Conservation (phyloP, 371 early-diverging fungal species). For the Actinomucor elegans region DNA sequence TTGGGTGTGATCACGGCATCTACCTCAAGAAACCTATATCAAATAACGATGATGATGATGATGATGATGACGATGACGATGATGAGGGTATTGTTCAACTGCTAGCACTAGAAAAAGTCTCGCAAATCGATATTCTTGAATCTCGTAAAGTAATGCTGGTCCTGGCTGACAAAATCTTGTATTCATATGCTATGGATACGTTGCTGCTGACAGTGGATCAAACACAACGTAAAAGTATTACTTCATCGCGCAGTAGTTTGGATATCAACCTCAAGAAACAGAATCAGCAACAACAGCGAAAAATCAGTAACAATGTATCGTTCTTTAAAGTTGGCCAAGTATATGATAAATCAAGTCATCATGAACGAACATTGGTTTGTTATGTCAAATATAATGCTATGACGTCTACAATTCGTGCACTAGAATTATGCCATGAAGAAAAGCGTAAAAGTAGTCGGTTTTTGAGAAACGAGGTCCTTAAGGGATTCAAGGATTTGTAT, state of each 20-base stretch:
- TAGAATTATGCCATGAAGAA: conserved; percentile 61
- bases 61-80: conserved; percentile 4
- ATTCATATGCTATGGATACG: conserved; percentile 73
- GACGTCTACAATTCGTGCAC: conserved; percentile 73
- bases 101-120: conserved; percentile 75
- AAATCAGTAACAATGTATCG: conserved; percentile 76
- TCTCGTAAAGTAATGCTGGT: conserved; percentile 74
- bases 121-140: conserved; percentile 83
- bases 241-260: no score
- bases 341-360: conserved; percentile 43
- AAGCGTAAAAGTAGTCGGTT: conserved; percentile 41
- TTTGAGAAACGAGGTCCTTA: conserved; percentile 54
- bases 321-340: conserved; percentile 90
- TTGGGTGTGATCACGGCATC: conserved; percentile 50
- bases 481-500: conserved; percentile 84
- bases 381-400: conserved; percentile 70
- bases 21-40: conserved; percentile 24
- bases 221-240: no score
- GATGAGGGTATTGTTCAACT: conserved; percentile 49
- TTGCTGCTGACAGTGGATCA: no score
- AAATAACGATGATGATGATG: neutral
- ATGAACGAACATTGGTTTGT: conserved; percentile 70
- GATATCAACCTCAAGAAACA: no score
- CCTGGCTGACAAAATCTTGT: conserved; percentile 80
- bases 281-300: conserved; percentile 53